Base-by-base conservation (phyloP, 495 filamentous ascomycete species). In the Podospora bellae-mahoneyi region DNA sequence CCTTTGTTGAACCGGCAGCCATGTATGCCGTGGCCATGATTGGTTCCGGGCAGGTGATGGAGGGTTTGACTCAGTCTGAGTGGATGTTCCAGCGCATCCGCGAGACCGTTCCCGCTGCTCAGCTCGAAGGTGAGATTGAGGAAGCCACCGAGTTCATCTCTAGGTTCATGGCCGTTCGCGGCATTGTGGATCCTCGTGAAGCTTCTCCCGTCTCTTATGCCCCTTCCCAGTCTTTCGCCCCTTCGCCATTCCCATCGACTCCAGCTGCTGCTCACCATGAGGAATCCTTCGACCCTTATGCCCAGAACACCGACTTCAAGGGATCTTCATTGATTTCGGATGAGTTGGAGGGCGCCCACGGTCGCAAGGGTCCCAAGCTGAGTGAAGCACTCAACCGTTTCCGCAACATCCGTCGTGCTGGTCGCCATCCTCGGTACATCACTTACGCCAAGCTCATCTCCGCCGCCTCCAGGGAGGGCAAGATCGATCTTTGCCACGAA, bases 391-490 rank as follows among this genome's bases (percentile, higher is more conserved):
- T 97, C 70, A 84, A 81, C 28, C 89, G 91, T 72, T 92, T 98
- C 77, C 89, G 89, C 65, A 96, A 96, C 80, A 96, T 97, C 82
- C 93, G 95, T 72, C 92, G 93, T 59, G 87, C 89, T 77, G 93
- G 94, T 68, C 89, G 92, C 73, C 92, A 97, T 76, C 93, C 96
- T 58, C 88, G 94, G 69, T 97, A 97, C 80, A 92, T 96, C 78
- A 96, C 93, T 28, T 96, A 98, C 73, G 92, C 93, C 44, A 97
- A 97, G 81, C 85, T 99, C 73, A 95, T 99, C 76, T 88, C 90
- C 48, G 90, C 92, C 69, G 94, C 96, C 67, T 91, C 93, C 61
- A 92, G 94, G 76, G 86, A 91, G 70, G 84, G 88, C 61, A 90
- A 92, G 69, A 83, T 89, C 76, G 89, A 93, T 62, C 80, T 96